Conservation (phyloP, 768 basidiomycete genomes). For the Russula sp. region DNA sequence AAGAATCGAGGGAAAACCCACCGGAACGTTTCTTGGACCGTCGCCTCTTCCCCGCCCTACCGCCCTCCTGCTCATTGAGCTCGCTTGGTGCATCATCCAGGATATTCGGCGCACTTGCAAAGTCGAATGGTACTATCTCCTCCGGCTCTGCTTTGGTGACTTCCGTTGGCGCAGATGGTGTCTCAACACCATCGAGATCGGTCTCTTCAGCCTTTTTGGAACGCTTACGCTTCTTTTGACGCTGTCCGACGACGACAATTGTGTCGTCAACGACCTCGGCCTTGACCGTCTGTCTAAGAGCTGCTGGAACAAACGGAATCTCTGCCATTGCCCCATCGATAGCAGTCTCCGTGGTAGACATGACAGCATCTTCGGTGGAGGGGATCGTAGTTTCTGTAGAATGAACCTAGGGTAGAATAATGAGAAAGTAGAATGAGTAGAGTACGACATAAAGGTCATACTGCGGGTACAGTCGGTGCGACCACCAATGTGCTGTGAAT, state of each 20-base stretch:
- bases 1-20: background rate
- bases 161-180: constrained; percentile 25
- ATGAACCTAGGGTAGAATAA: constrained; percentile 5
- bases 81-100: constrained; percentile 53
- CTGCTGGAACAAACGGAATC: constrained; percentile 73
- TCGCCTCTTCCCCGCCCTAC: constrained; percentile 35
- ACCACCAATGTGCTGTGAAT: constrained; percentile 67
- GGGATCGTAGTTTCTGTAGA: constrained; percentile 1
- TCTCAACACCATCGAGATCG: constrained; percentile 20
- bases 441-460: constrained; percentile 28
- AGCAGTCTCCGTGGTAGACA: constrained; percentile 10
- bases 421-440: background rate
- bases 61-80: constrained; percentile 35
- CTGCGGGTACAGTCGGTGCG: constrained; percentile 51
- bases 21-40: constrained; percentile 40
- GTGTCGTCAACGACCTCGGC: constrained; percentile 50
- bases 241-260: constrained; percentile 71
- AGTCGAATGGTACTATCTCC: constrained; percentile 57
- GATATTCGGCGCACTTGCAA: constrained; percentile 63
- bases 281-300: constrained; percentile 46
- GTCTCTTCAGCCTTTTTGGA: constrained; percentile 36
- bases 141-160: constrained; percentile 33
- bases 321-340: constrained; percentile 53
- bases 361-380: constrained; percentile 23
- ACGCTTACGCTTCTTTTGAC: constrained; percentile 65